Conservation (phyloP, 2,329 filamentous ascomycete genomes). For the Biscogniauxia sp. region DNA sequence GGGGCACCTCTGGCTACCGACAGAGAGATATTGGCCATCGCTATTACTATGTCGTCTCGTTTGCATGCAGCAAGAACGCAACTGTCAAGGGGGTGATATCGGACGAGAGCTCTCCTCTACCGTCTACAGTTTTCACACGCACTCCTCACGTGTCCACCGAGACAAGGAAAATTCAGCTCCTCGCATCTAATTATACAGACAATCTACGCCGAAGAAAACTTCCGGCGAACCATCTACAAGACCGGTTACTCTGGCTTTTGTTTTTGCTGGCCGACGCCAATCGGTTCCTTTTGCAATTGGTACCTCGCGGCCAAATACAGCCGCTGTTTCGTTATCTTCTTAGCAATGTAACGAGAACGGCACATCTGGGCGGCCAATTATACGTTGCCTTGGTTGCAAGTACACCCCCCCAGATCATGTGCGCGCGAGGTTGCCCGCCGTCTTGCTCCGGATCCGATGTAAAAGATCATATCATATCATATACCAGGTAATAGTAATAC, state of each 20-base stretch:
- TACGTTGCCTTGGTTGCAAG: neutral
- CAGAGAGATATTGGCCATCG: neutral
- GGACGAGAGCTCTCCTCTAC: neutral
- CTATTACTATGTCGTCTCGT: neutral
- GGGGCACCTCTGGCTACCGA: neutral
- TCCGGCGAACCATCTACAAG: conserved; percentile 1
- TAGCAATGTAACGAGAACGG: conserved; percentile 6
- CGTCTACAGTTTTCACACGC: neutral
- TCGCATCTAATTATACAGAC: conserved; percentile 1
- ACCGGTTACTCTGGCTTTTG: neutral
- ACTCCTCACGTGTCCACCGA: conserved; percentile 13
- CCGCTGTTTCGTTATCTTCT: neutral
- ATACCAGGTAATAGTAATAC: too few species aligned
- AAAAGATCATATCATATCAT: conserved; percentile 13
- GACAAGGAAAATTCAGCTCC: conserved; percentile 9
- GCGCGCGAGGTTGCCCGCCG: conserved; percentile 1
- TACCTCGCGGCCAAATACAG: conserved; percentile 2
- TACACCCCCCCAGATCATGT: neutral
- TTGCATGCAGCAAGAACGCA: neutral
- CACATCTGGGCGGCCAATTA: conserved; percentile 1
- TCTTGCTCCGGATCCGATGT: neutral
- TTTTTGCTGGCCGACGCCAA: neutral
- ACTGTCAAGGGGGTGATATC: neutral
- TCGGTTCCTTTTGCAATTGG: neutral
- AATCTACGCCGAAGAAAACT: conserved; percentile 8